These are phyloP conservation scores for Aspergillus sclerotialis DNA, from an alignment of 2,329 filamentous ascomycete genomes.

Conservation along the genomic window DNA sequence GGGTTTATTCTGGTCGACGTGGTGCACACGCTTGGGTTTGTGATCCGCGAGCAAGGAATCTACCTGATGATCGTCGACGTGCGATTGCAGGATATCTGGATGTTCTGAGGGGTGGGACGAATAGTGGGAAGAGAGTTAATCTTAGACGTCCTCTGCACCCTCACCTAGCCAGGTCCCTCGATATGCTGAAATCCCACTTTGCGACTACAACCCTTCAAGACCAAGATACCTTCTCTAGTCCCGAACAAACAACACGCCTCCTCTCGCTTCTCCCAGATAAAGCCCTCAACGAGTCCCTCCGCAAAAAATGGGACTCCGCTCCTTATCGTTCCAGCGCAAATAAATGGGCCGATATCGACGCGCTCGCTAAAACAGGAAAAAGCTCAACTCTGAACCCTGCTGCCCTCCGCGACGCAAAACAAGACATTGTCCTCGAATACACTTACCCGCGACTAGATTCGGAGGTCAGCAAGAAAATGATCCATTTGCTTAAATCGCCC, in stretches of 20 bases:
- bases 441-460: conserved; percentile 96
- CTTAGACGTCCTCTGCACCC: conserved; percentile 79
- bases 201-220: conserved; percentile 70
- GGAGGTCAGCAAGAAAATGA: conserved; percentile 94
- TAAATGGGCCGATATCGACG: conserved; percentile 94
- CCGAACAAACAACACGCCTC: conserved; percentile 67
- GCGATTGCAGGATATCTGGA: conserved; percentile 87
- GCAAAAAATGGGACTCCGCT: conserved; percentile 83
- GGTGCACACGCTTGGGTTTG: conserved; percentile 98
- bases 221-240: conserved; percentile 76
- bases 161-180: conserved; percentile 77
- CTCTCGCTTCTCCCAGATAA: conserved; percentile 80
- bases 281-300: conserved; percentile 66
- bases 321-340: conserved; percentile 67
- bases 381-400: conserved; percentile 65
- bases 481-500: conserved; percentile 94
- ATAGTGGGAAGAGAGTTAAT: conserved; percentile 82
- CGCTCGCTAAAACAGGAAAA: conserved; percentile 68
- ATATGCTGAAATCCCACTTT: conserved; percentile 79
- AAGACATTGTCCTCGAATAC: conserved; percentile 94
- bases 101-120: conserved; percentile 76
- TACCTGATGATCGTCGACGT: conserved; percentile 79
- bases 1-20: conserved; percentile 96
- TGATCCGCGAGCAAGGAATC: conserved; percentile 72
- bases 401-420: conserved; percentile 78